Evolutionary conservation across 2,329 filamentous ascomycete species (phyloP).

Genomic region (Aspergillus sp.): DNA sequence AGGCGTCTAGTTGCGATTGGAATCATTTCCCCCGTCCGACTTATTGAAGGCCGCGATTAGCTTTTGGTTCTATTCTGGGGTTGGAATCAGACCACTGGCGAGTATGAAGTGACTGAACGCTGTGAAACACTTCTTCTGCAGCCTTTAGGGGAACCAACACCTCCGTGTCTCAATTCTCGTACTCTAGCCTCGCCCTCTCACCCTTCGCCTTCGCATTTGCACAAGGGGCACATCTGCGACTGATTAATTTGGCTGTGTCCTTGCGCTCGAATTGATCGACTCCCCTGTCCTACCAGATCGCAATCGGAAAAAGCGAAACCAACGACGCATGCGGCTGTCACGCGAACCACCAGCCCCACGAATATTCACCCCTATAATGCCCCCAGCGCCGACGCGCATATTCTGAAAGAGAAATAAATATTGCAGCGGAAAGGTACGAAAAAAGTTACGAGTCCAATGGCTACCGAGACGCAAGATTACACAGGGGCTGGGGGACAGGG

Average conservation of each 20-base stretch:
- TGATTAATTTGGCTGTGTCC: not conserved
- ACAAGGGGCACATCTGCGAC: not conserved
- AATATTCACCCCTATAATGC: not conserved
- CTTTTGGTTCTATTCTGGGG: conserved; percentile 10
- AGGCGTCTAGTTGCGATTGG: conserved; percentile 5
- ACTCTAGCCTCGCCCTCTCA: not conserved
- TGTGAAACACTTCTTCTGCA: conserved; percentile 25
- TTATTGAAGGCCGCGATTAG: not conserved
- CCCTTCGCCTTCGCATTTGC: not conserved
- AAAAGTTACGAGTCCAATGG: conserved; percentile 6
- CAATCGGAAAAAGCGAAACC: not conserved
- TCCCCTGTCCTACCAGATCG: not conserved
- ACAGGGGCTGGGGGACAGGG: conserved; percentile 13
- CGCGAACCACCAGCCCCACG: not conserved
- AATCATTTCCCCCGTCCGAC: not conserved
- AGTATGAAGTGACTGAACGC: conserved; percentile 17
- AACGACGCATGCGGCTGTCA: conserved; percentile 1
- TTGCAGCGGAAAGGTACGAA: not conserved
- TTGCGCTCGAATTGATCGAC: not conserved
- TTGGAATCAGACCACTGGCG: not conserved
- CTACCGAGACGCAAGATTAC: conserved; percentile 24
- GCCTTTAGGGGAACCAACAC: conserved; percentile 16
- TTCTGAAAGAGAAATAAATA: not conserved
- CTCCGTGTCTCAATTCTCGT: not conserved
- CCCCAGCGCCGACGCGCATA: not conserved